These are phyloP conservation scores for barley (Hordeum vulgare) DNA, from an alignment of 176 grass and related monocot genomes.

Conservation along the genomic window MorexV3_pseudomolecules_assembly NC_058522.1:537005529-537006028, in stretches of 20 bases:
- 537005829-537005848: background rate
- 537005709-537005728: background rate
- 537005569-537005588: conserved; percentile 26
- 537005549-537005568: conserved; percentile 31
- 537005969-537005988: background rate
- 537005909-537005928: background rate
- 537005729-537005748: background rate
- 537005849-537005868: background rate
- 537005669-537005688: background rate
- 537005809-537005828: background rate
- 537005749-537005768: too few species aligned
- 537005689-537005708: conserved; percentile 22
- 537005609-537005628: conserved; percentile 6
- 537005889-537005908: background rate
- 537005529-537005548: background rate
- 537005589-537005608: background rate
- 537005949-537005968: background rate
- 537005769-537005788: background rate
- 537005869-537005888: background rate
- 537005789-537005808: background rate
- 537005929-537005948: too few species aligned
- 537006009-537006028: too few species aligned
- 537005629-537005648: background rate
- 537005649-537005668: background rate
- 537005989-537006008: too few species aligned